These are phyloP conservation scores for Auriscalpium vulgare DNA, from an alignment of 768 basidiomycete genomes.

Conservation along the genomic window DNA sequence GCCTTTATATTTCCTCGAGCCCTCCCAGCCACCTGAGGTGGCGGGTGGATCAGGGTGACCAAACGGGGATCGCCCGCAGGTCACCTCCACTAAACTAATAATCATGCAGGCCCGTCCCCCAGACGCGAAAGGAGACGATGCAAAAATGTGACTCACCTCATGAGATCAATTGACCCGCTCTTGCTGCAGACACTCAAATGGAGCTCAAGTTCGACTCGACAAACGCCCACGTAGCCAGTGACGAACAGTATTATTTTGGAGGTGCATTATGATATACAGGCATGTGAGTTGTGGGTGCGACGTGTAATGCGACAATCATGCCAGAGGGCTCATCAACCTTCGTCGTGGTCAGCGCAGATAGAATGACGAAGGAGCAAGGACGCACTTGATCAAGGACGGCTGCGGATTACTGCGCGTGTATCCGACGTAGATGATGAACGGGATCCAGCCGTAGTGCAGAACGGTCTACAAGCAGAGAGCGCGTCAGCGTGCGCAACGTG, in stretches of 20 bases:
- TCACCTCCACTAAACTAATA: conserved; percentile 15
- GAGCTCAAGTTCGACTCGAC: not conserved
- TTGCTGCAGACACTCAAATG: not conserved
- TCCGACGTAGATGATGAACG: conserved; percentile 91
- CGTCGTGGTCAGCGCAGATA: conserved; percentile 1
- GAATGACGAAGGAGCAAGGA: conserved; percentile 13
- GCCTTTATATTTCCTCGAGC: conserved; percentile 70
- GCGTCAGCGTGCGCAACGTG: not conserved
- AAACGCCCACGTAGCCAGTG: not conserved
- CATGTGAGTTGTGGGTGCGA: conserved; percentile 22
- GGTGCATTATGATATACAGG: conserved; percentile 9
- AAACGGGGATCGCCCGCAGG: conserved; percentile 35
- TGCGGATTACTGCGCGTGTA: conserved; percentile 90
- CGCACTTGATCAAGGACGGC: conserved; percentile 92
- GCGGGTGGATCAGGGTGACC: conserved; percentile 25
- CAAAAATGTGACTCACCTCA: not conserved
- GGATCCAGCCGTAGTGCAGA: conserved; percentile 94
- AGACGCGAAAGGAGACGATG: conserved; percentile 1
- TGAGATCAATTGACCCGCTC: too few species aligned
- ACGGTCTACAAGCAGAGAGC: conserved; percentile 49
- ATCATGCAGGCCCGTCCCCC: conserved; percentile 6
- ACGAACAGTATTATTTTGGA: conserved; percentile 8
- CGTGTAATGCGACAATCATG: conserved; percentile 35
- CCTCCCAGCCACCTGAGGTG: conserved; percentile 38
- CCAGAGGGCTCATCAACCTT: conserved; percentile 91